Evolutionary conservation across 2,329 filamentous ascomycete genomes (phyloP), one percentile per base, ranked within the genome.

Genomic region (Amesomyces nigricolor): DNA sequence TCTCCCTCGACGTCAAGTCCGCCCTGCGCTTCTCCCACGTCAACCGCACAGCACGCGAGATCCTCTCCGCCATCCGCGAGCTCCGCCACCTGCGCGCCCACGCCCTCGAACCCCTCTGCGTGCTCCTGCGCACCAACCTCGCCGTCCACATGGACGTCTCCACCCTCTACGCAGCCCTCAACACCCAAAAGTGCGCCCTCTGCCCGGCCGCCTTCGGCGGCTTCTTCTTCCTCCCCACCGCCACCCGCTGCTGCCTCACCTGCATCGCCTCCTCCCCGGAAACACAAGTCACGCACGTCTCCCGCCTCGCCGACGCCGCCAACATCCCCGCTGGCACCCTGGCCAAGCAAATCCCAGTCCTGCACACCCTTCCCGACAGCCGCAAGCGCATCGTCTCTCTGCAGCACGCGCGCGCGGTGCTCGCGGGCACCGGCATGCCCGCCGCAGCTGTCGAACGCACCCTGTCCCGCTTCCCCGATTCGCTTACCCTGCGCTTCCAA

Each of bases 31-130:
- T 58, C 57, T 56, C 47, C 53, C 57, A 58, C 16, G 53, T 51
- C 53, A 58, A 47, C 53, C 53, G 57, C 13, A 53, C 43, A 40
- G 46, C 57, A 13, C 57, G 57, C 47, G 57, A 58, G 50, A 29
- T 54, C 13, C 45, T 58, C 16, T 32, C 43, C n/a, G 46, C 52
- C 17, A 48, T 58, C 32, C 57, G 52, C n/a, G 37, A 53, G 26
- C 47, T 53, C 49, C 53, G 49, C 53, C 53, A 48, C 9, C 45
- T 58, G n/a, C 14, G 57, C 35, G 42, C 29, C 30, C 53, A 58
- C 37, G 53, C 53, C 19, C 46, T 58, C 35, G 57, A 58, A 29
- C n/a, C 16, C 5, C 30, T 58, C n/a, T 56, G 57, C 38, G 53
- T 54, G 45, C 53, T 58, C 2, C 19, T 53, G 5, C 53, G 57